These are phyloP conservation scores for Xylariales sp. DNA, from an alignment of 2,329 filamentous ascomycete genomes.

Conservation along the genomic window DNA sequence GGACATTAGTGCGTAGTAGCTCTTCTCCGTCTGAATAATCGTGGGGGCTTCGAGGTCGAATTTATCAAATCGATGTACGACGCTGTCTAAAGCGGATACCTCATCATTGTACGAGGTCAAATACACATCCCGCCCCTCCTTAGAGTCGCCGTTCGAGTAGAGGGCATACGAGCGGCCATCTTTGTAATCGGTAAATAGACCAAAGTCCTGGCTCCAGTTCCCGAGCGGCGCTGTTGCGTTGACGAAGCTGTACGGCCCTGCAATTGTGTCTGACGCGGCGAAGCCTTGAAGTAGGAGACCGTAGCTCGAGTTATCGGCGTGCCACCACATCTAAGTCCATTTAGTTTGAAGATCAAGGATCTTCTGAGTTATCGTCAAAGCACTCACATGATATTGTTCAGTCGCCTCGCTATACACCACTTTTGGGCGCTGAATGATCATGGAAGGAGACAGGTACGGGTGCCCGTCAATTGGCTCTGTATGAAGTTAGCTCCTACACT, in stretches of 20 bases:
- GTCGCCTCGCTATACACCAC: conserved; percentile 67
- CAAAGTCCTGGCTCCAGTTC: conserved; percentile 73
- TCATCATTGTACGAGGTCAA: conserved; percentile 65
- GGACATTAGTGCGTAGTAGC: conserved; percentile 71
- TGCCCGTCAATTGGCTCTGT: conserved; percentile 64
- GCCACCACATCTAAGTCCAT: conserved; percentile 63
- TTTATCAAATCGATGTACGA: conserved; percentile 67
- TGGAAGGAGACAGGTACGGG: conserved; percentile 64
- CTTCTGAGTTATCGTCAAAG: neutral
- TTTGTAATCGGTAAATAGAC: conserved; percentile 70
- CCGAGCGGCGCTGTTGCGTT: conserved; percentile 66
- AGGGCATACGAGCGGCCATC: conserved; percentile 66
- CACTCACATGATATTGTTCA: conserved; percentile 65
- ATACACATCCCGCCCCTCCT: conserved; percentile 67
- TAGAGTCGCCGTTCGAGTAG: conserved; percentile 69
- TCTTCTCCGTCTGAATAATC: conserved; percentile 69
- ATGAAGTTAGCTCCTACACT: conserved; percentile 20
- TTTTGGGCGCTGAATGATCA: conserved; percentile 72
- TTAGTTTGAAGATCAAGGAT: neutral
- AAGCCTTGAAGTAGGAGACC: conserved; percentile 67
- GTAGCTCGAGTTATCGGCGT: conserved; percentile 69
- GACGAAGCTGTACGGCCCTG: conserved; percentile 66
- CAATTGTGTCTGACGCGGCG: conserved; percentile 63
- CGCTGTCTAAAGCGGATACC: conserved; percentile 62
- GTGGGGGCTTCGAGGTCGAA: conserved; percentile 70